Conservation (phyloP, 345 rosid species). For the Schrenkiella parvula region DNA sequence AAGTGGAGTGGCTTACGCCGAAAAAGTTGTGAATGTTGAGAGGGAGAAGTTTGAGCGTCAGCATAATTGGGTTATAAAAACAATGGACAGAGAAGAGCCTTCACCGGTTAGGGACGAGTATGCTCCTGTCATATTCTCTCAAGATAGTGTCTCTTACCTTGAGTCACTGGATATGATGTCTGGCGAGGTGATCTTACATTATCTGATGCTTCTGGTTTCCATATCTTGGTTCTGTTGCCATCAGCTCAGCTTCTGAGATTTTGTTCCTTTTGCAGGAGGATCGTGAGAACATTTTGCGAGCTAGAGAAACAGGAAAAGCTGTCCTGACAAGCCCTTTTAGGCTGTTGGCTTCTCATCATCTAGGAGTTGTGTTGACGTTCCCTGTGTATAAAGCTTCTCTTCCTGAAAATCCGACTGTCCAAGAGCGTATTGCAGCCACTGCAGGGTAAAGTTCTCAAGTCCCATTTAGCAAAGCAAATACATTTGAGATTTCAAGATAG, state of each 20-base stretch:
- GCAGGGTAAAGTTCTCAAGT: constrained; percentile 57
- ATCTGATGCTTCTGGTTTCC: not conserved
- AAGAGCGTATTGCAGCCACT: constrained; percentile 76
- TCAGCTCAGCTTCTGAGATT: not conserved
- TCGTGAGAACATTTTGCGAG: constrained; percentile 83
- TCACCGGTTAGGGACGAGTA: constrained; percentile 91
- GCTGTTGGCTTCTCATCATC: constrained; percentile 85
- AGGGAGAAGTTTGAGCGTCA: constrained; percentile 81
- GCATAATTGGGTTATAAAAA: constrained; percentile 83
- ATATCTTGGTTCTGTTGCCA: not conserved
- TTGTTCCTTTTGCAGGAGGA: constrained; percentile 62
- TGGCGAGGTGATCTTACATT: constrained; percentile 62
- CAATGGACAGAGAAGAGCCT: constrained; percentile 73
- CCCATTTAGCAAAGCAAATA: not conserved
- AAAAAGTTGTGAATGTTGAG: constrained; percentile 59
- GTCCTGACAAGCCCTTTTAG: constrained; percentile 92
- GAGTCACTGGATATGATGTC: constrained; percentile 99
- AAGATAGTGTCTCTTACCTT: constrained; percentile 84
- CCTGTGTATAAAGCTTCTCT: constrained; percentile 92
- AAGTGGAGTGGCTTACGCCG: constrained; percentile 93
- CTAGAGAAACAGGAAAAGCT: constrained; percentile 90
- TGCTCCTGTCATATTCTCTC: constrained; percentile 93
- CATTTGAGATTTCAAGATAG: not conserved
- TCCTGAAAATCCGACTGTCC: constrained; percentile 53
- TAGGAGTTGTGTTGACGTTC: constrained; percentile 96